Conservation (phyloP, 2,329 filamentous ascomycete genomes). For the Magnaporthiopsis rhizophila region DNA sequence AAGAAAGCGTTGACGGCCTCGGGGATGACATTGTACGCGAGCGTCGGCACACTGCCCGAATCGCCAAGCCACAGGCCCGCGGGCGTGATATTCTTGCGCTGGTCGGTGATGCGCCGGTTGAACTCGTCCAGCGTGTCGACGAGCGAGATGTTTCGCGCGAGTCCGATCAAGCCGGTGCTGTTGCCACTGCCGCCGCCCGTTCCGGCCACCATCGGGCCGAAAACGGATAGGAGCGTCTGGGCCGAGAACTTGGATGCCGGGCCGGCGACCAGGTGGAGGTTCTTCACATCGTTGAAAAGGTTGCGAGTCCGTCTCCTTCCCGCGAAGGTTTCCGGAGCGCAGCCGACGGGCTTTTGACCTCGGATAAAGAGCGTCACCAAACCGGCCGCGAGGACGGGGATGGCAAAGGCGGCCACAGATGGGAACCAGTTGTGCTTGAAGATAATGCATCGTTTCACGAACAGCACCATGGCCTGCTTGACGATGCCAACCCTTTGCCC, state of each 20-base stretch:
- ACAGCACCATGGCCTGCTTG: conserved; percentile 65
- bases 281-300: conserved; percentile 20
- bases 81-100: conserved; percentile 62
- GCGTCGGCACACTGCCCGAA: conserved; percentile 41
- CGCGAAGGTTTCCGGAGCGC: conserved; percentile 37
- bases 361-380: conserved; percentile 71
- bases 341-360: conserved; percentile 42
- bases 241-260: conserved; percentile 32
- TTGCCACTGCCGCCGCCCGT: not conserved
- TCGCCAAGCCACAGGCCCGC: conserved; percentile 75
- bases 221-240: conserved; percentile 22
- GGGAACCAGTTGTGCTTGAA: conserved; percentile 72
- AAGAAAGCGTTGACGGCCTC: conserved; percentile 49
- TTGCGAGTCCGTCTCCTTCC: conserved; percentile 22
- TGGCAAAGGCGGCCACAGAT: conserved; percentile 63
- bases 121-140: conserved; percentile 63
- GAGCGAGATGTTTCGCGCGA: conserved; percentile 30
- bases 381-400: conserved; percentile 73
- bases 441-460: conserved; percentile 69
- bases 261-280: conserved; percentile 35
- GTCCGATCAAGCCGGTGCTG: not conserved
- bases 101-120: conserved; percentile 51
- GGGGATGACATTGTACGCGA: conserved; percentile 63
- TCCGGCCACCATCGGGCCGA: conserved; percentile 31
- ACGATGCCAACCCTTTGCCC: conserved; percentile 62